Conservation (phyloP, 129 eudicot genomes). For the Logfia minima region DNA sequence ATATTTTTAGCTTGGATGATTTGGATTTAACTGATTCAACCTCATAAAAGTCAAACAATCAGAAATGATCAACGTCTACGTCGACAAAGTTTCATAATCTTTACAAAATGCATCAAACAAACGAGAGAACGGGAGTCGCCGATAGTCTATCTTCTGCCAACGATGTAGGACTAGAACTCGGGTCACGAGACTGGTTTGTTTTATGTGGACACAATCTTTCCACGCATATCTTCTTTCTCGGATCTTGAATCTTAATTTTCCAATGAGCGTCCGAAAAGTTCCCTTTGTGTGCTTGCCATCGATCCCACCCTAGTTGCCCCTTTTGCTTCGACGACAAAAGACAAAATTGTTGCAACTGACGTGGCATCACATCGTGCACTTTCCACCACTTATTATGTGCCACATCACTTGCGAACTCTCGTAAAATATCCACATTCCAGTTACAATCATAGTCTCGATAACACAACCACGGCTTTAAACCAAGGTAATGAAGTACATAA, state of each 20-base stretch:
- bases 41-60: no score
- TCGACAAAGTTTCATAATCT: no score
- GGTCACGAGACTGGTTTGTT: conserved; percentile 26
- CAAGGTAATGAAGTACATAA: conserved; percentile 57
- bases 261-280: conserved; percentile 59
- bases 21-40: no score
- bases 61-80: no score
- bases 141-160: no score
- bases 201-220: conserved; percentile 54
- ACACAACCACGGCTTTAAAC: conserved; percentile 68
- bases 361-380: conserved; percentile 66
- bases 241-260: conserved; percentile 52
- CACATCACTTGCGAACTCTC: conserved; percentile 60
- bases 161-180: neutral
- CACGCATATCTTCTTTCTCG: conserved; percentile 43
- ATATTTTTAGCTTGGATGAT: no score
- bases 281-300: conserved; percentile 51
- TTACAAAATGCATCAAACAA: no score
- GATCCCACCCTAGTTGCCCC: conserved; percentile 50
- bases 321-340: conserved; percentile 54
- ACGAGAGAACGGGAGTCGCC: no score
- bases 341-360: conserved; percentile 49
- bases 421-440: conserved; percentile 54
- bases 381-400: conserved; percentile 65
- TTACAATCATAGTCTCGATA: conserved; percentile 68